Evolutionary conservation across 1,284 basidiomycete species (phyloP).

Genomic region (Cronartium quercuum): DNA sequence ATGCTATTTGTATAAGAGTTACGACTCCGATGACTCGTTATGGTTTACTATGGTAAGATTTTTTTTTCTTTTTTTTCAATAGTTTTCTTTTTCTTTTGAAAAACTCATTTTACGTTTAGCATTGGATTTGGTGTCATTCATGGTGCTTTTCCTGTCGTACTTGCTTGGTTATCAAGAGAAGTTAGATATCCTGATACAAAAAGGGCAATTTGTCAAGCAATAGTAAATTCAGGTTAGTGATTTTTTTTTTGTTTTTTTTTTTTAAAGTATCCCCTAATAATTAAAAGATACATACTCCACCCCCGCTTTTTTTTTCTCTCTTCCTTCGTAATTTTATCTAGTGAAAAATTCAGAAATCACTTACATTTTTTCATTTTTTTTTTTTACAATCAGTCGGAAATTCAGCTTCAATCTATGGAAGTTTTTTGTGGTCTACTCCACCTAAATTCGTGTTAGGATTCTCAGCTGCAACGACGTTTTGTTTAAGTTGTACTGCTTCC

Average conservation of each 20-base stretch:
- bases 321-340: background rate
- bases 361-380: conserved; percentile 29
- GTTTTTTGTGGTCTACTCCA: conserved; percentile 52
- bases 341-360: too few relatives aligned
- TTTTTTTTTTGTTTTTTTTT: conserved; percentile 40
- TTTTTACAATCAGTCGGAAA: conserved; percentile 43
- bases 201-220: conserved; percentile 51
- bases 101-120: background rate
- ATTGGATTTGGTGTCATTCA: conserved; percentile 53
- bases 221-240: conserved; percentile 47
- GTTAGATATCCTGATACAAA: conserved; percentile 50
- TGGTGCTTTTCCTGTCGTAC: conserved; percentile 51
- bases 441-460: conserved; percentile 17
- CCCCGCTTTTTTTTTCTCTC: background rate
- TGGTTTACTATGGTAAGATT: conserved; percentile 13
- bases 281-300: conserved; percentile 40
- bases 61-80: background rate
- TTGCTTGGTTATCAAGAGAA: conserved; percentile 51
- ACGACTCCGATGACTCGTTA: conserved; percentile 1
- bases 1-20: conserved; percentile 13
- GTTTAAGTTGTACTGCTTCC: conserved; percentile 7
- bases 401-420: conserved; percentile 52
- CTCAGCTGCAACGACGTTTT: background rate
- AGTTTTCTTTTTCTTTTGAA: background rate
- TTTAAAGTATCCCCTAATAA: background rate